phyloP scores from a whole-genome alignment of 352 stramenopile species.

The Phytophthora pinifolia region DNA sequence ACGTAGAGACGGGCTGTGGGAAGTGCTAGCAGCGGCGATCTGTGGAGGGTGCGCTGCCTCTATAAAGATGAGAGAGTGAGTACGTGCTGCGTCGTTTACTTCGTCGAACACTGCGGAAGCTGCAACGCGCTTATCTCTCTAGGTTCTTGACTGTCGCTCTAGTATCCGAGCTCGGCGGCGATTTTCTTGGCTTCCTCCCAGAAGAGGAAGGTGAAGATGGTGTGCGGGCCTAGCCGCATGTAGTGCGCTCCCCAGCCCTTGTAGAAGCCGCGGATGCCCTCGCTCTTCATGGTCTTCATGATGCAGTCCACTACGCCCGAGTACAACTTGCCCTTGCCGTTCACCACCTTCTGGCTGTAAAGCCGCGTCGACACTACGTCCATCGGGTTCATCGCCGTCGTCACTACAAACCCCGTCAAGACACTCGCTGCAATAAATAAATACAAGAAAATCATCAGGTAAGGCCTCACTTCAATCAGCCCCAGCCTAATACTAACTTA shows the following conservation, averaged over 20 bases:
- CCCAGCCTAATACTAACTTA: conserved; percentile 25
- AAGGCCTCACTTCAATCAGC: neutral
- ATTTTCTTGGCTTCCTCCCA: conserved; percentile 85
- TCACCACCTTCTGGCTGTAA: conserved; percentile 88
- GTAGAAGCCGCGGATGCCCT: conserved; percentile 83
- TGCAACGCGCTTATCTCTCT: conserved; percentile 26
- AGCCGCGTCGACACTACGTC: conserved; percentile 86
- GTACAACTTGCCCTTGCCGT: conserved; percentile 85
- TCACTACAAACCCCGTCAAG: conserved; percentile 77
- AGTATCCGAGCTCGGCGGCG: conserved; percentile 65
- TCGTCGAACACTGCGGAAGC: neutral
- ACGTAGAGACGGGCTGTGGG: conserved; percentile 14
- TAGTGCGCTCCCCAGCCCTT: conserved; percentile 89
- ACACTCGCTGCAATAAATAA: conserved; percentile 55
- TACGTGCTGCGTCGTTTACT: conserved; percentile 1
- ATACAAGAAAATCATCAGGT: conserved; percentile 1
- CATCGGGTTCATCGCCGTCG: conserved; percentile 88
- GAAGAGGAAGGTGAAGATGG: conserved; percentile 86
- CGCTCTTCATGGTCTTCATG: conserved; percentile 72
- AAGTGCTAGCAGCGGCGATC: conserved; percentile 12
- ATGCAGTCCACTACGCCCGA: conserved; percentile 75
- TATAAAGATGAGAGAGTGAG: conserved; percentile 23
- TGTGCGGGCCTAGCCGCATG: conserved; percentile 85
- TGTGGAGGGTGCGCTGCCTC: conserved; percentile 16
- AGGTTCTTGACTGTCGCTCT: conserved; percentile 13